phyloP scores from a whole-genome alignment of 192 early-diverging fungal species.

The Coemansia sp. region DNA sequence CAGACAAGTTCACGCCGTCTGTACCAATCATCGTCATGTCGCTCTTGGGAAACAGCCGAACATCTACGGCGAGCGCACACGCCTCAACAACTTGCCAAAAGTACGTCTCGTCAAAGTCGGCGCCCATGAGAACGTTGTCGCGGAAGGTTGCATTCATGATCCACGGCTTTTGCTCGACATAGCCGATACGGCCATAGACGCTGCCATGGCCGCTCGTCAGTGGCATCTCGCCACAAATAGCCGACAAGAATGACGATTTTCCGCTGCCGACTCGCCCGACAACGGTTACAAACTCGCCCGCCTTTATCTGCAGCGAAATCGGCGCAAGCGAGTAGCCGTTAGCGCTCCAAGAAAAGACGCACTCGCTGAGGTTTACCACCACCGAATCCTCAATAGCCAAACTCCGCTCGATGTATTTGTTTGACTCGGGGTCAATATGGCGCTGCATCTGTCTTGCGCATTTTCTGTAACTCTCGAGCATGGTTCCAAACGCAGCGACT shows the following conservation, averaged over 20 bases:
- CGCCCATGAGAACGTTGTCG: constrained; percentile 53
- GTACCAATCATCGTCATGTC: constrained; percentile 62
- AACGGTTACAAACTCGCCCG: constrained; percentile 74
- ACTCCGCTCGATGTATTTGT: background rate
- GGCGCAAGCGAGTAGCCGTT: constrained; percentile 59
- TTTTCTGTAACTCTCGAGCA: background rate
- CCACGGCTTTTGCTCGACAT: constrained; percentile 46
- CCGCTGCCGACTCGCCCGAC: constrained; percentile 86
- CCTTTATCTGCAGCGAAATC: constrained; percentile 61
- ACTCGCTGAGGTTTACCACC: constrained; percentile 19
- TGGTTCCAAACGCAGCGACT: background rate
- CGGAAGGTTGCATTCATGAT: constrained; percentile 50
- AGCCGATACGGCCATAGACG: constrained; percentile 62
- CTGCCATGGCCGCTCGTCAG: constrained; percentile 65
- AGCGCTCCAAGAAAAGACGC: constrained; percentile 30
- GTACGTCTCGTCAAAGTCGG: constrained; percentile 29
- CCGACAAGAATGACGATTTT: constrained; percentile 65
- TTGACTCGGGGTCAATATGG: background rate
- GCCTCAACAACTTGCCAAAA: constrained; percentile 25
- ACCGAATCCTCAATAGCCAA: background rate
- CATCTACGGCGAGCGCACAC: constrained; percentile 32
- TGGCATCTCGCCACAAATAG: constrained; percentile 87
- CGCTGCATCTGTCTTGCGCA: background rate
- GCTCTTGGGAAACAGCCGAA: constrained; percentile 18
- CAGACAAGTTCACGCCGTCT: constrained; percentile 61